Conservation (phyloP, 805 yeast genomes). For the Teunomyces kruisii region DNA sequence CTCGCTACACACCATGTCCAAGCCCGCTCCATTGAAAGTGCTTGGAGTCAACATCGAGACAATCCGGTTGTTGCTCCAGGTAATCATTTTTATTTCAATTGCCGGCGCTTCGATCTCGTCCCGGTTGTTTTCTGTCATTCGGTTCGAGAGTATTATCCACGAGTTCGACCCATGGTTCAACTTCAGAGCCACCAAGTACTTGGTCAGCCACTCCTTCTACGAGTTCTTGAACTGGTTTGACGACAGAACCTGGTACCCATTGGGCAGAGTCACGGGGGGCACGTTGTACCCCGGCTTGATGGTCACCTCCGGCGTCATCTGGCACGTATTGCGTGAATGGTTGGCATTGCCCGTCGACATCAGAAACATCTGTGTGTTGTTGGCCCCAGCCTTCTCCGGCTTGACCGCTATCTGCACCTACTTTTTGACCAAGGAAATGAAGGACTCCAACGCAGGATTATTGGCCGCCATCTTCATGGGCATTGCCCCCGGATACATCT, state of each 20-base stretch:
- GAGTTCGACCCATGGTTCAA: slow-evolving; percentile 98
- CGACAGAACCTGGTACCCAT: slow-evolving; percentile 98
- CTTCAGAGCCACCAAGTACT: slow-evolving; percentile 91
- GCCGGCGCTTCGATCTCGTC: slow-evolving; percentile 92
- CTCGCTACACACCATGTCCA: slow-evolving; percentile 3
- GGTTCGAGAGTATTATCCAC: slow-evolving; percentile 95
- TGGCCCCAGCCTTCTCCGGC: slow-evolving; percentile 96
- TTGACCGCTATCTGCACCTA: slow-evolving; percentile 89
- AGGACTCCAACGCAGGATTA: slow-evolving; percentile 85
- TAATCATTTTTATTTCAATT: slow-evolving; percentile 68
- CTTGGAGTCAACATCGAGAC: slow-evolving; percentile 30
- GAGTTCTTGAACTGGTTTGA: slow-evolving; percentile 98
- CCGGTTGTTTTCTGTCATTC: slow-evolving; percentile 91
- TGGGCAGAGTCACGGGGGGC: slow-evolving; percentile 99
- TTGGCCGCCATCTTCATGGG: slow-evolving; percentile 94
- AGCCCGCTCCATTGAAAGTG: slow-evolving; percentile 6
- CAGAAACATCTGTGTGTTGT: slow-evolving; percentile 90
- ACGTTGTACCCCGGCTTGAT: slow-evolving; percentile 96
- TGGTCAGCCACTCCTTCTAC: slow-evolving; percentile 79
- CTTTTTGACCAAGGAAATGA: slow-evolving; percentile 83
- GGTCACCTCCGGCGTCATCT: slow-evolving; percentile 94
- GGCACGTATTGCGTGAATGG: slow-evolving; percentile 62
- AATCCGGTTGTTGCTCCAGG: slow-evolving; percentile 51
- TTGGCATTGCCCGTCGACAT: slow-evolving; percentile 86
- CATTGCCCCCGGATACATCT: slow-evolving; percentile 97